Conservation (phyloP, 306 rosid genomes). For the Echinosophora koreensis region DNA sequence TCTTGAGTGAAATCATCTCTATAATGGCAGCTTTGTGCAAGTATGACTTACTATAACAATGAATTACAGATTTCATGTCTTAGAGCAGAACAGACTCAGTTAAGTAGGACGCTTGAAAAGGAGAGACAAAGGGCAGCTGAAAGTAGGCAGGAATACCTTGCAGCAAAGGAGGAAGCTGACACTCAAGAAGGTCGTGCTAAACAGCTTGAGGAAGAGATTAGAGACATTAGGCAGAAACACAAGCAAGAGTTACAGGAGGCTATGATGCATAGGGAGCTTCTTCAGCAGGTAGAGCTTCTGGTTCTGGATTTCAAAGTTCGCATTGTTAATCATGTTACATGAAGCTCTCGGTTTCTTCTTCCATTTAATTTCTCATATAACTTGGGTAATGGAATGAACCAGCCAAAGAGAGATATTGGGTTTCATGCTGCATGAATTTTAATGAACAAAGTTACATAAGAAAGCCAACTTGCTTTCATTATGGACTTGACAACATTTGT, state of each 20-base stretch:
- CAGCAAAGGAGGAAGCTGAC: constrained; percentile 97
- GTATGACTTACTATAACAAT: constrained; percentile 46
- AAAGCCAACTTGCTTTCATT: constrained; percentile 42
- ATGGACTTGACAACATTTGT: constrained; percentile 30
- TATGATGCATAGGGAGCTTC: constrained; percentile 80
- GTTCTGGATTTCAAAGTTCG: constrained; percentile 25
- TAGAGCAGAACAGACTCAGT: constrained; percentile 93
- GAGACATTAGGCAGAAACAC: constrained; percentile 82
- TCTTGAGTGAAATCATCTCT: constrained; percentile 38
- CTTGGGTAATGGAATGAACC: constrained; percentile 36
- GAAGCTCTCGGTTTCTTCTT: constrained; percentile 35
- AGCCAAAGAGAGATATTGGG: neutral
- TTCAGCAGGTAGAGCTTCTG: constrained; percentile 83
- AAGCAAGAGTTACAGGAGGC: constrained; percentile 95
- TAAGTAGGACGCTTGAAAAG: constrained; percentile 95
- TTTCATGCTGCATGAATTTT: constrained; percentile 26
- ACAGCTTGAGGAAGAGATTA: constrained; percentile 90
- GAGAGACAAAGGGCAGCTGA: constrained; percentile 99
- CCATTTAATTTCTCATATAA: constrained; percentile 21
- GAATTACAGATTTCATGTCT: constrained; percentile 92
- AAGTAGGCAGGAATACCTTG: constrained; percentile 96
- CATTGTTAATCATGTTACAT: constrained; percentile 30
- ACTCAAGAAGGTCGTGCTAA: constrained; percentile 91
- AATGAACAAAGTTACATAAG: constrained; percentile 36
- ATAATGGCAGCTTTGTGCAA: constrained; percentile 25